Evolutionary conservation across 257 asterid genomes (phyloP), one percentile per base, ranked within the genome.

Genomic region (Buddleja alternifolia): DNA sequence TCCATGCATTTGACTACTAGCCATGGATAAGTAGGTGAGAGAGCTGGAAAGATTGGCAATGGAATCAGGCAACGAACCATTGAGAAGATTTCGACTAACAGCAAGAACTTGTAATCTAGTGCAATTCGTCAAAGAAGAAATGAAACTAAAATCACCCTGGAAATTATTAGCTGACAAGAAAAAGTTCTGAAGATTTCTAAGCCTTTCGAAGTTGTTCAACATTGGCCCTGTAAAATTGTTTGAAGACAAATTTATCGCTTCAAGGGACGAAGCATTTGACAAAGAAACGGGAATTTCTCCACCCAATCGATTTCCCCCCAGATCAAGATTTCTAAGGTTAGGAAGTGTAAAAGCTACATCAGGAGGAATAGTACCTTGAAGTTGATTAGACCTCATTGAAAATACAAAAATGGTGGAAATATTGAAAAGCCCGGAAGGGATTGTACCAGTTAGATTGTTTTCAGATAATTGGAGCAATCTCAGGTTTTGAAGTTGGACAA

Each of bases 1-100:
- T 40, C 89, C 86, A 7, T 73, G 76, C 12, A 84, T 66, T 42
- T 76, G 75, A 73, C 76, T 81, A 23, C 54, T 7, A 4, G 25
- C 47, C 40, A 75, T 7, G 4, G 58, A 58, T 34, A 84, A n/a
- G 29, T 48, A 48, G 24, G 14, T 16, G 45, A 84, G 69, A 0
- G 50, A 10, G 14, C 15, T 29, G 1, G 86, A 80, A 17, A 84
- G 77, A 50, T 81, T 81, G 9, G 67, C 69, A 42, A 78, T 36
- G 17, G 78, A 69, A 32, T 48, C 64, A 0, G 84, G 86, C 34
- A 83, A 65, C 4, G 9, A 25, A 21, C 83, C 88, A 10, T 64
- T 70, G 66, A 82, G 73, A 40, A 55, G 82, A 55, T 77, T 83
- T 6, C 4, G 4, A 32, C 37, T 40, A 10, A 75, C 61, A 6